phyloP scores from a whole-genome alignment of 257 asterid species.

The Paulownia fortunei region DNA sequence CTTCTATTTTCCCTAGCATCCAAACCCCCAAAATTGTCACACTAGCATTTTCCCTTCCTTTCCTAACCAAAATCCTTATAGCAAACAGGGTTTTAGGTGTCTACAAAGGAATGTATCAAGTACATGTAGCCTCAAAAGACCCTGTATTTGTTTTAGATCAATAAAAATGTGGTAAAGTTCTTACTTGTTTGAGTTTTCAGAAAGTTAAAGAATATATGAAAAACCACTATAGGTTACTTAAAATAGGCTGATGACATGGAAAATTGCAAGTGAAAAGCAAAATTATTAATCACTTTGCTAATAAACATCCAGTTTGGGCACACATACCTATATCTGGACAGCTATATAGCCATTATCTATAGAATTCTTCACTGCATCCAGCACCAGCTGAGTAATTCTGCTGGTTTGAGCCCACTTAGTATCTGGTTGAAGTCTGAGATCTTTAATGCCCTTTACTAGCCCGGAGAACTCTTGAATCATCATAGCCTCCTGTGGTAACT shows the following conservation, averaged over 20 bases:
- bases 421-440: constrained; percentile 45
- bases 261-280: not conserved
- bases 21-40: too few relatives aligned
- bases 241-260: not conserved
- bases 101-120: too few relatives aligned
- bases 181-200: too few relatives aligned
- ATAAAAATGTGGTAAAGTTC: too few relatives aligned
- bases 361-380: constrained; percentile 73
- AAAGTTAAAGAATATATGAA: not conserved
- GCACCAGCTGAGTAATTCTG: constrained; percentile 63
- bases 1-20: too few relatives aligned
- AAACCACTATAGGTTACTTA: not conserved
- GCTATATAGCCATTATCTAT: constrained; percentile 60
- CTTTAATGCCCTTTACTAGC: constrained; percentile 54
- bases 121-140: too few relatives aligned
- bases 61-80: too few relatives aligned
- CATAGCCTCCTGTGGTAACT: constrained; percentile 69
- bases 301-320: not conserved
- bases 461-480: constrained; percentile 71
- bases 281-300: not conserved
- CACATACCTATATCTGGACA: constrained; percentile 43
- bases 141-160: too few relatives aligned
- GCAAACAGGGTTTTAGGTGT: too few relatives aligned
- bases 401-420: constrained; percentile 64
- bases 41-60: too few relatives aligned